Percentiles rank a stretch among this genome's conserved stretches.
These are phyloP conservation scores for Backusella morwellensis DNA, from an alignment of 192 early-diverging fungal species.

Conservation along the genomic window DNA sequence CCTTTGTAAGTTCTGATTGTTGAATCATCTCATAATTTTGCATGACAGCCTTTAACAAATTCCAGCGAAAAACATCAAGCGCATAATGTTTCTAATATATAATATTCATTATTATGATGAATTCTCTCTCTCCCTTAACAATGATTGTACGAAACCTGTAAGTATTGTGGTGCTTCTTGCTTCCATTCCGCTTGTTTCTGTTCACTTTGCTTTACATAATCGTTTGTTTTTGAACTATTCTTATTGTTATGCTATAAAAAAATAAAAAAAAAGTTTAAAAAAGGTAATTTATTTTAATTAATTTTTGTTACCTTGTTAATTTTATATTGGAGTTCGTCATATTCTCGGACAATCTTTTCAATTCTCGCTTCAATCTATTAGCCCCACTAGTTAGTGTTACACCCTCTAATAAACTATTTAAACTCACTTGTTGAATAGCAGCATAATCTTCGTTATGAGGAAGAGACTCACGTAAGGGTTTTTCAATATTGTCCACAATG, in stretches of 20 bases:
- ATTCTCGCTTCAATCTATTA: slow-evolving; percentile 28
- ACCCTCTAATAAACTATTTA: neutral
- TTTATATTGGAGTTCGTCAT: slow-evolving; percentile 33
- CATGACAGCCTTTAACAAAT: slow-evolving; percentile 11
- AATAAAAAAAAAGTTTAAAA: neutral
- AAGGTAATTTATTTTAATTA: neutral
- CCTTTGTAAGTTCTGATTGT: slow-evolving; percentile 24
- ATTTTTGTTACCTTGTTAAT: slow-evolving; percentile 15
- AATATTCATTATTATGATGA: neutral
- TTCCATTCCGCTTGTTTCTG: slow-evolving; percentile 12
- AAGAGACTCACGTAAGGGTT: slow-evolving; percentile 25
- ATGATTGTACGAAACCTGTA: neutral
- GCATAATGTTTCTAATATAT: slow-evolving; percentile 12
- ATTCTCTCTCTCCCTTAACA: neutral
- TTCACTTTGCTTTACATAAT: slow-evolving; percentile 8
- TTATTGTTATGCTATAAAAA: neutral
- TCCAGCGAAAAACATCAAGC: slow-evolving; percentile 29
- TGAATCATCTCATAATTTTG: slow-evolving; percentile 26
- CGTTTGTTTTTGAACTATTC: neutral
- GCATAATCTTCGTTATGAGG: slow-evolving; percentile 12
- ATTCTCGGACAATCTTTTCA: slow-evolving; percentile 29
- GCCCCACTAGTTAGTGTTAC: neutral
- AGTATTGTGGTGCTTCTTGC: slow-evolving; percentile 11
- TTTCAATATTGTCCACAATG: slow-evolving; percentile 41
- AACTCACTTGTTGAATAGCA: slow-evolving; percentile 21